Conservation (phyloP, 805 yeast species). For the Geotrichum ghanense region DNA sequence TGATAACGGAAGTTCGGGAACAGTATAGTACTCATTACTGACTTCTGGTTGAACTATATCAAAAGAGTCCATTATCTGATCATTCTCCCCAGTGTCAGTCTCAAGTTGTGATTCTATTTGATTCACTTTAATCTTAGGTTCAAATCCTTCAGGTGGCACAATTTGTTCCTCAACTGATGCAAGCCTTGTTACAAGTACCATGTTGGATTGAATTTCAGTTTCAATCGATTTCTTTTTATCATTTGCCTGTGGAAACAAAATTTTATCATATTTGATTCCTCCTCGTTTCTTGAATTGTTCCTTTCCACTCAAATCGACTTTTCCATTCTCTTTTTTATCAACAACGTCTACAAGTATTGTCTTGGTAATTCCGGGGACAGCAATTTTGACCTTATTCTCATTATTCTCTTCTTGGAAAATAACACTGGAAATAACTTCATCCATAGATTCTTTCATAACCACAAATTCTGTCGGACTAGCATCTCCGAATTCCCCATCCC, state of each 20-base stretch:
- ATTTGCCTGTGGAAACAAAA: neutral
- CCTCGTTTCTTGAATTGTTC: neutral
- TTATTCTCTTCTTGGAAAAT: neutral
- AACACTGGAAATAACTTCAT: neutral
- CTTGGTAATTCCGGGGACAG: neutral
- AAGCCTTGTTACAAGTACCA: neutral
- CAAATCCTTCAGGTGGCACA: neutral
- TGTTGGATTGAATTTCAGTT: neutral
- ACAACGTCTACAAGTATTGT: constrained; percentile 1
- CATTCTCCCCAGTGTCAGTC: neutral
- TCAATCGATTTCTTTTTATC: neutral
- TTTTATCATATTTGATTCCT: neutral
- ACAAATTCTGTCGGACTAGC: neutral
- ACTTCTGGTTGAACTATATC: neutral
- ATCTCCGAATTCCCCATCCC: neutral
- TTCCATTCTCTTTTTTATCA: no score
- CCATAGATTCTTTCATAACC: neutral
- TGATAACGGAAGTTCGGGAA: no score
- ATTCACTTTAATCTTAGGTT: neutral
- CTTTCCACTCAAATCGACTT: no score
- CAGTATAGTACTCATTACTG: neutral
- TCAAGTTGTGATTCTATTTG: neutral
- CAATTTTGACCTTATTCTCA: neutral
- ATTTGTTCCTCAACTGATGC: neutral
- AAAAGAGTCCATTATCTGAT: neutral